Evolutionary conservation across 192 early-diverging fungal species (phyloP), one percentile per base, ranked within the genome.

Genomic region (Chytriomyces confervae): DNA sequence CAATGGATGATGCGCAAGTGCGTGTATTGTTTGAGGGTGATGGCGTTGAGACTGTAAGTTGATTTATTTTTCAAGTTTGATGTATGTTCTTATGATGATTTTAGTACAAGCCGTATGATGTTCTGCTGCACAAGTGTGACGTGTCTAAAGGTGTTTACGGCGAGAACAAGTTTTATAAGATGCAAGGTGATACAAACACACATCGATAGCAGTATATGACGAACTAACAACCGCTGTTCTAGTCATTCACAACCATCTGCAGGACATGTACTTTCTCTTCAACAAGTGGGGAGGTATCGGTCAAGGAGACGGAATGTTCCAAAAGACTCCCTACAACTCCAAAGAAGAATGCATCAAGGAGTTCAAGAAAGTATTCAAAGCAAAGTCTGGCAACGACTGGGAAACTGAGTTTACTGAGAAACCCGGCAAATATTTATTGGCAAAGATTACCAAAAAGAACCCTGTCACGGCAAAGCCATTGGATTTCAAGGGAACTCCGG

Each of bases 151-250:
- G 83, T 24, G 20, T 53, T 10, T 82, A 79, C 49, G 81, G 77
- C 3, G 62, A 69, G 24, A 87, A 84, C 43, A 72, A 85, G 79
- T 89, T 90, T 61, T 90, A 90, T 78, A 89, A 89, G 57, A 82
- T 90, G 85, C 85, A 85, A 75, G 69, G 74, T 76, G 43, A 62
- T 16, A 16, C 36, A 3, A 29, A 50, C 9, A 47, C 20, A 36
- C 29, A 36, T 36, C 29, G 29, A 36, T 2, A 36, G 29, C 29
- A 2, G 29, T 36, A 36, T 36, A 36, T 36, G 29, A 36, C 29
- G 29, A 57, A 57, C 53, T 57, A 20, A 18, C 53, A 57, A n/a
- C 36, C 11, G 0, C 27, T 3, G 4, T 18, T 11, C 10, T 11
- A 76, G 74, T 90, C 5, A 84, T 87, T 43, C 75, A 89, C 78